These are phyloP conservation scores for Hemisphaericaspora lyxosophila DNA, from an alignment of 1,139 yeast genomes.

Conservation along the genomic window DNA sequence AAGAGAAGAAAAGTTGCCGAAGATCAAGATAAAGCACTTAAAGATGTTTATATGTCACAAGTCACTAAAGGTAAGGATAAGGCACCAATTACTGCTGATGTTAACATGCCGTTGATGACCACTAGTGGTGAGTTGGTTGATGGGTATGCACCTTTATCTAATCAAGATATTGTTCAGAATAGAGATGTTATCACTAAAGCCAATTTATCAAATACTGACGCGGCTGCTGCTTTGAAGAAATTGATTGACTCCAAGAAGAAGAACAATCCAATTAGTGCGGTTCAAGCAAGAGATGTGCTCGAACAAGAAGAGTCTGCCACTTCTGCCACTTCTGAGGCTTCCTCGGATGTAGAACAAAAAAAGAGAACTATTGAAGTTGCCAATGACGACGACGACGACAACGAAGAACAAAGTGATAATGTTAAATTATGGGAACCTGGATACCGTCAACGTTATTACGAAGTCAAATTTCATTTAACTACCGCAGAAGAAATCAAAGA, in stretches of 20 bases:
- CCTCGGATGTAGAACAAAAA: slow-evolving; percentile 20
- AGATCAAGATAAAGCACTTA: slow-evolving; percentile 40
- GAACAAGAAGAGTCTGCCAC: slow-evolving; percentile 11
- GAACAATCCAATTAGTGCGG: slow-evolving; percentile 31
- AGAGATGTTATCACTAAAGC: slow-evolving; percentile 71
- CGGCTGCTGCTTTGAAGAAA: slow-evolving; percentile 64
- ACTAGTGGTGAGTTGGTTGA: slow-evolving; percentile 68
- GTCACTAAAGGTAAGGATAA: slow-evolving; percentile 68
- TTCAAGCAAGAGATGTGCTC: slow-evolving; percentile 24
- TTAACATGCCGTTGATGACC: slow-evolving; percentile 75
- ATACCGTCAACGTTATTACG: slow-evolving; percentile 77
- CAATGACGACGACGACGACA: slow-evolving; percentile 8
- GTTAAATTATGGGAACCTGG: slow-evolving; percentile 87
- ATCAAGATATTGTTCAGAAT: slow-evolving; percentile 70
- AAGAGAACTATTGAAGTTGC: slow-evolving; percentile 20
- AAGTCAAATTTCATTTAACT: slow-evolving; percentile 64
- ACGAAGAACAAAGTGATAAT: slow-evolving; percentile 43
- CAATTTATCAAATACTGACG: slow-evolving; percentile 69
- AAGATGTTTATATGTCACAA: slow-evolving; percentile 33
- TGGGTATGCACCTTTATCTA: slow-evolving; percentile 61
- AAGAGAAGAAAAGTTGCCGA: slow-evolving; percentile 56
- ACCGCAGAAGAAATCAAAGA: slow-evolving; percentile 56
- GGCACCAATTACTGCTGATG: slow-evolving; percentile 71
- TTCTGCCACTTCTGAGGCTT: slow-evolving; percentile 24
- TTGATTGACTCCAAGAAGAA: slow-evolving; percentile 35